Evolutionary conservation across 2,329 filamentous ascomycete species (phyloP).

Genomic region (Nigrospora sphaerica): DNA sequence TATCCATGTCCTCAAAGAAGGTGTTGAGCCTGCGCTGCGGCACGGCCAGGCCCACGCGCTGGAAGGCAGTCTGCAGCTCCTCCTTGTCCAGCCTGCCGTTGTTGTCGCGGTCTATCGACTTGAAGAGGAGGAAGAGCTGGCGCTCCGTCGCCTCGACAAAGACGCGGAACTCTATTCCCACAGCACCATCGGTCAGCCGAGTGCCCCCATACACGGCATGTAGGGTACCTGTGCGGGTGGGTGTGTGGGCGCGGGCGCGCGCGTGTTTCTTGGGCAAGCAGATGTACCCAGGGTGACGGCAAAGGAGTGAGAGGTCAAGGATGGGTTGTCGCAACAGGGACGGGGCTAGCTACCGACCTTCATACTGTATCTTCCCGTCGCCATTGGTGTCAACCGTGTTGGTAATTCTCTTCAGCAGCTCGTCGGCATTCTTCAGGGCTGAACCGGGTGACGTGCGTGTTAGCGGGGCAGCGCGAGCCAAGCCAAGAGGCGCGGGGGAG

Average conservation of each 20-base stretch:
- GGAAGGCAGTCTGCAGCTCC: conserved; percentile 77
- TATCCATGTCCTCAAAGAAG: conserved; percentile 87
- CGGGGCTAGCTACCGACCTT: conserved; percentile 45
- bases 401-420: conserved; percentile 74
- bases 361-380: conserved; percentile 85
- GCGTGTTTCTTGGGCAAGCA: neutral
- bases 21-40: conserved; percentile 69
- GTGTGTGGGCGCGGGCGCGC: too few species aligned
- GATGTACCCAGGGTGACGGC: neutral
- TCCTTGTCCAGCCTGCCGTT: conserved; percentile 80
- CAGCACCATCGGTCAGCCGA: neutral
- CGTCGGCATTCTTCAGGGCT: conserved; percentile 84
- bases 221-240: too few species aligned
- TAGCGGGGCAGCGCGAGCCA: conserved; percentile 6
- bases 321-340: too few species aligned
- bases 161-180: conserved; percentile 68
- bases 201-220: too few species aligned
- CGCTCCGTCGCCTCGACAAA: conserved; percentile 86
- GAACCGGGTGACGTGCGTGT: conserved; percentile 4
- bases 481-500: conserved; percentile 1
- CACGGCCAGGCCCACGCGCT: conserved; percentile 69
- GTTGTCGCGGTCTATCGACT: conserved; percentile 75
- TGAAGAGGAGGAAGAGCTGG: conserved; percentile 76
- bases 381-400: conserved; percentile 76
- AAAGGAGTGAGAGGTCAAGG: neutral